phyloP scores from a whole-genome alignment of 805 yeast species.

The Cyberlindnera galapagoensis region DNA sequence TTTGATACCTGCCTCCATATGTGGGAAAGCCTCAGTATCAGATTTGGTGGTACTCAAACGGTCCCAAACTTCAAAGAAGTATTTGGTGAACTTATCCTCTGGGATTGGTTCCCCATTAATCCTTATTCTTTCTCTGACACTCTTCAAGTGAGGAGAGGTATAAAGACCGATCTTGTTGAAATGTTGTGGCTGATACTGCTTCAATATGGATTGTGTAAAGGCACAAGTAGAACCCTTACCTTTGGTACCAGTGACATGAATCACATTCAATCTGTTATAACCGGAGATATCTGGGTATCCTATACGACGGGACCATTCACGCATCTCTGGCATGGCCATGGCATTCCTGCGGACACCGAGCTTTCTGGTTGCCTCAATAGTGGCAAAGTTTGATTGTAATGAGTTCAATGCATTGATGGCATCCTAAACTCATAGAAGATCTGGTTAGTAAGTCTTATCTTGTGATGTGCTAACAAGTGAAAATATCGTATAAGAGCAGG shows the following conservation, averaged over 20 bases:
- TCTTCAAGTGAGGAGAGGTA: conserved; percentile 91
- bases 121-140: conserved; percentile 87
- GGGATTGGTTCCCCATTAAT: conserved; percentile 82
- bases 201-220: conserved; percentile 73
- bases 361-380: conserved; percentile 74
- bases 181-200: conserved; percentile 44
- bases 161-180: conserved; percentile 78
- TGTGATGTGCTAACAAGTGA: not conserved
- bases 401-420: conserved; percentile 83
- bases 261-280: conserved; percentile 65
- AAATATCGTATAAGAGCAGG: not conserved
- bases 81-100: conserved; percentile 74
- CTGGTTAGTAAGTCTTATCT: not conserved
- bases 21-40: conserved; percentile 55
- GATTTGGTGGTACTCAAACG: conserved; percentile 54
- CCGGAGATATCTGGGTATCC: conserved; percentile 58
- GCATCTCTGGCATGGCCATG: conserved; percentile 77
- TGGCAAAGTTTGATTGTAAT: conserved; percentile 85
- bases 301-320: conserved; percentile 66
- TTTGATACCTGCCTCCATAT: conserved; percentile 63
- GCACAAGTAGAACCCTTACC: conserved; percentile 99
- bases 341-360: conserved; percentile 58
- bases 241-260: conserved; percentile 96
- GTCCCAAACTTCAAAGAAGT: conserved; percentile 95
- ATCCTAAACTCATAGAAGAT: conserved; percentile 33